A percentile compares a stretch with the other conserved stretches of the same genome.
phyloP scores from a whole-genome alignment of 1,284 basidiomycete species.

The Lentinus polychrous region DNA sequence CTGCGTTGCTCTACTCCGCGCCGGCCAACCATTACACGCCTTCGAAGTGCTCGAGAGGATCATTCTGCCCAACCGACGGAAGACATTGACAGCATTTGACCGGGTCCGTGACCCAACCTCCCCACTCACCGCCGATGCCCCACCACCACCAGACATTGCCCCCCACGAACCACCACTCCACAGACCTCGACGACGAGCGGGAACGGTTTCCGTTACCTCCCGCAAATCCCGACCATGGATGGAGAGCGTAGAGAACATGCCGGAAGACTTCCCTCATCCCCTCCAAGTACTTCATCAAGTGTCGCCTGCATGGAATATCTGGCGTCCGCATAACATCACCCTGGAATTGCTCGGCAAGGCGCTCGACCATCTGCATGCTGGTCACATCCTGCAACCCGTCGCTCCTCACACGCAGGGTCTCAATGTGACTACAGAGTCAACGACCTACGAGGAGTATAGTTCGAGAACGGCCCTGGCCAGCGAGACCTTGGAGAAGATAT shows the following conservation, averaged over 20 bases:
- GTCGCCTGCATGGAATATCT: constrained; percentile 56
- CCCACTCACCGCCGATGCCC: constrained; percentile 39
- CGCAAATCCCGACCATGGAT: constrained; percentile 14
- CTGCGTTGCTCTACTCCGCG: constrained; percentile 67
- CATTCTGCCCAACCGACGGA: constrained; percentile 55
- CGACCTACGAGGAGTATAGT: constrained; percentile 20
- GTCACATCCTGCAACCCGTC: constrained; percentile 41
- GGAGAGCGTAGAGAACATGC: constrained; percentile 15
- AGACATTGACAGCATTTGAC: constrained; percentile 16
- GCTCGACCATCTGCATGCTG: constrained; percentile 42
- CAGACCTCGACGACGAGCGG: constrained; percentile 20
- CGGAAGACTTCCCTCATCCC: constrained; percentile 41
- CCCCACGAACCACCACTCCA: constrained; percentile 27
- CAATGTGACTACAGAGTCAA: constrained; percentile 12
- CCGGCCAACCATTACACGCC: constrained; percentile 75
- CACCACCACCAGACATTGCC: constrained; percentile 14
- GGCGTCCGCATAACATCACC: constrained; percentile 53
- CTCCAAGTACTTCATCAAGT: constrained; percentile 56
- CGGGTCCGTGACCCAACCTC: constrained; percentile 35
- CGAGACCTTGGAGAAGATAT: constrained; percentile 36
- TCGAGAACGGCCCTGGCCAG: constrained; percentile 27
- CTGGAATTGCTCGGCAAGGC: constrained; percentile 40
- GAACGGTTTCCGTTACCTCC: constrained; percentile 15
- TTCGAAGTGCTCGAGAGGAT: constrained; percentile 82
- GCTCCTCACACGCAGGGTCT: constrained; percentile 12